phyloP scores from a whole-genome alignment of 2,329 filamentous ascomycete species.

The Alternaria triticina region DNA sequence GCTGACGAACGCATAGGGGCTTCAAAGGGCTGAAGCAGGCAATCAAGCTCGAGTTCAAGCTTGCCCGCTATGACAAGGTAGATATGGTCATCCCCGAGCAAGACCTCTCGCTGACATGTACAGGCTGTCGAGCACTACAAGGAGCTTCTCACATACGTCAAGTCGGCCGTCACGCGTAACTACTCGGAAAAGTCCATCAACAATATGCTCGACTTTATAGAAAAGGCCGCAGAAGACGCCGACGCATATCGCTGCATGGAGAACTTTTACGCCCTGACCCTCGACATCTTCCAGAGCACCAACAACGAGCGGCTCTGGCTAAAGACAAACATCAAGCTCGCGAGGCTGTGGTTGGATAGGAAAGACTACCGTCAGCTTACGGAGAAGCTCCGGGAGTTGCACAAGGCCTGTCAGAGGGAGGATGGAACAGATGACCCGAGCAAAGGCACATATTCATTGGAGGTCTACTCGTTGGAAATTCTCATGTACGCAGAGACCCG shows the following conservation, averaged over 20 bases:
- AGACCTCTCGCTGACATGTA: slow-evolving; percentile 24
- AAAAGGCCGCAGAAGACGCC: slow-evolving; percentile 79
- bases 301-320: slow-evolving; percentile 98
- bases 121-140: slow-evolving; percentile 91
- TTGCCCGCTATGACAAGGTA: slow-evolving; percentile 86
- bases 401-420: slow-evolving; percentile 83
- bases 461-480: slow-evolving; percentile 96
- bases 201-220: slow-evolving; percentile 97
- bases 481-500: slow-evolving; percentile 97
- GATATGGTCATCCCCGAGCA: background rate
- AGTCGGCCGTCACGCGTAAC: slow-evolving; percentile 93
- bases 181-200: slow-evolving; percentile 99
- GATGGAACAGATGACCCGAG: slow-evolving; percentile 90
- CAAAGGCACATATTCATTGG: slow-evolving; percentile 94
- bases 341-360: slow-evolving; percentile 86
- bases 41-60: slow-evolving; percentile 94
- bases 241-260: slow-evolving; percentile 85
- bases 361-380: slow-evolving; percentile 83
- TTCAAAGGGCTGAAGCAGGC: slow-evolving; percentile 99
- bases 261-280: slow-evolving; percentile 90
- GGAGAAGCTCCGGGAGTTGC: slow-evolving; percentile 85
- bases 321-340: slow-evolving; percentile 97
- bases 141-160: slow-evolving; percentile 96
- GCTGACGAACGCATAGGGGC: slow-evolving; percentile 59
- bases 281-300: slow-evolving; percentile 93